Percentiles rank a stretch among this genome's conserved stretches.
These are phyloP conservation scores for Porodaedalea pini DNA, from an alignment of 1,284 basidiomycete genomes.

Conservation along the genomic window DNA sequence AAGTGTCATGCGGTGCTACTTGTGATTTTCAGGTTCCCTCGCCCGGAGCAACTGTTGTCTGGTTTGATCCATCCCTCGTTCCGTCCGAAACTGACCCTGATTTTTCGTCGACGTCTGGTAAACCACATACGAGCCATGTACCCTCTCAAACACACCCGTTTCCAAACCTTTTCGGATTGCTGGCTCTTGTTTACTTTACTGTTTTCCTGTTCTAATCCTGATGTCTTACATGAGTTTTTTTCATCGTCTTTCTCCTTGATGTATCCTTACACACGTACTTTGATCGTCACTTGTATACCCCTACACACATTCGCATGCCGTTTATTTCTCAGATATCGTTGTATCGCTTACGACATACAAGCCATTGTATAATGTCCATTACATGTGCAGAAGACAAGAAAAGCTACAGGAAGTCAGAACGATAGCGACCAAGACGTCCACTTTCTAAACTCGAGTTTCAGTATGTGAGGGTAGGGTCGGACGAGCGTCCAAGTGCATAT, in stretches of 20 bases:
- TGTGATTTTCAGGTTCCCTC: slow-evolving; percentile 42
- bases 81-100: background rate
- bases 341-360: too few relatives aligned
- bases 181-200: too few relatives aligned
- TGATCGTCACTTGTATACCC: too few relatives aligned
- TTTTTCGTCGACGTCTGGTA: background rate
- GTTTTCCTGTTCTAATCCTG: too few relatives aligned
- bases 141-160: background rate
- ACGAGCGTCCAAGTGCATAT: background rate
- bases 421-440: too few relatives aligned
- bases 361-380: too few relatives aligned
- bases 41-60: slow-evolving; percentile 44
- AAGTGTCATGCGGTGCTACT: slow-evolving; percentile 37
- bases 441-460: background rate
- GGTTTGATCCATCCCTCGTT: background rate
- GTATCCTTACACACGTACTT: background rate
- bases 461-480: background rate
- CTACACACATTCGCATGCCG: too few relatives aligned
- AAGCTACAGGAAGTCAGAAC: too few relatives aligned
- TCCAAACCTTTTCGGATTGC: background rate
- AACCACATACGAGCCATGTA: background rate
- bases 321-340: too few relatives aligned
- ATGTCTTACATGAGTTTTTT: too few relatives aligned
- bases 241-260: background rate
- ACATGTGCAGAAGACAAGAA: background rate